Conservation (phyloP, 495 filamentous ascomycete genomes). For the Entonaema liquescens region DNA sequence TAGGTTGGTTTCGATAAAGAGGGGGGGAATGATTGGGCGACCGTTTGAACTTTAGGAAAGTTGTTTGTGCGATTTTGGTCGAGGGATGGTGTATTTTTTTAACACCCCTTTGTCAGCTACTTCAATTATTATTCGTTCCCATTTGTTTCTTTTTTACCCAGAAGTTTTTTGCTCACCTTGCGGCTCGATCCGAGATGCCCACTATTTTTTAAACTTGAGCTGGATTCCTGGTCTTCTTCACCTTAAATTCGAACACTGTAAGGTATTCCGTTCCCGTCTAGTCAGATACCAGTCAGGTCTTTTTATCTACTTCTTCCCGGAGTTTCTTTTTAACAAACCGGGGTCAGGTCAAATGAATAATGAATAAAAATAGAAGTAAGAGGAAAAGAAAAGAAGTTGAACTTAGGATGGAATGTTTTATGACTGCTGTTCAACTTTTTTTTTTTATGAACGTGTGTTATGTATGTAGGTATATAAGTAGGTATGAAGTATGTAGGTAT, state of each 20-base stretch:
- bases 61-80: conserved; percentile 42
- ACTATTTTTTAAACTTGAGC: conserved; percentile 6
- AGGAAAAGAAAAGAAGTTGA: conserved; percentile 7
- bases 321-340: neutral
- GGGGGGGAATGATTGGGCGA: conserved; percentile 33
- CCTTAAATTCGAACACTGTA: conserved; percentile 2
- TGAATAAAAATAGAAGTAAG: conserved; percentile 8
- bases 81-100: conserved; percentile 27
- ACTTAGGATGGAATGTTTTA: conserved; percentile 26
- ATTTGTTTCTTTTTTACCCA: conserved; percentile 16
- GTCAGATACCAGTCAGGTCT: too few relatives aligned
- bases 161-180: conserved; percentile 37
- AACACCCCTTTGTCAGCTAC: conserved; percentile 17
- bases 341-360: neutral
- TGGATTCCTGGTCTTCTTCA: conserved; percentile 5
- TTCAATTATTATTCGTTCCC: conserved; percentile 34
- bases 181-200: conserved; percentile 40
- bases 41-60: conserved; percentile 9
- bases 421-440: conserved; percentile 16
- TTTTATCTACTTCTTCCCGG: conserved; percentile 1
- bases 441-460: conserved; percentile 26
- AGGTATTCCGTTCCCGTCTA: neutral
- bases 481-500: conserved; percentile 4
- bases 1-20: too few relatives aligned
- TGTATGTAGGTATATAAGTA: conserved; percentile 11